A percentile compares a stretch with the other conserved stretches of the same genome.
These are phyloP conservation scores for Saccharomyces pastorianus DNA, from an alignment of 1,139 yeast species.

Conservation along the genomic window DNA sequence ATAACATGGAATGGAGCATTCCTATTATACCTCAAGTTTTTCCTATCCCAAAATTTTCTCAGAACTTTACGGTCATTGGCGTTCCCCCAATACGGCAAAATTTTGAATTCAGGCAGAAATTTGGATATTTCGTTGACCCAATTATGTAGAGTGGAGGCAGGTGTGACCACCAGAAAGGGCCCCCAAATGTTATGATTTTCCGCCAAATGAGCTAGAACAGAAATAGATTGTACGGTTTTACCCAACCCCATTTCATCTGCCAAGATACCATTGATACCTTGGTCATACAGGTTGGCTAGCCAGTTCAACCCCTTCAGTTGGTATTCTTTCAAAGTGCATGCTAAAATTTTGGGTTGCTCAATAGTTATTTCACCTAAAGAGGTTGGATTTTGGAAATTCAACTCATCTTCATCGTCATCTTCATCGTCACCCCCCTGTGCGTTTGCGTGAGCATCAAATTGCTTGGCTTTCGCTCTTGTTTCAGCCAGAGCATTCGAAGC, in stretches of 20 bases:
- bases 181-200: conserved; percentile 98
- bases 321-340: conserved; percentile 89
- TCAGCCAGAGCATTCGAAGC: conserved; percentile 81
- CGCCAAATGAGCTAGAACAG: conserved; percentile 90
- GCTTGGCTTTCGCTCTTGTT: conserved; percentile 71
- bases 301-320: conserved; percentile 94
- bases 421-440: not conserved
- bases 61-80: conserved; percentile 88
- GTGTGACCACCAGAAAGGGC: conserved; percentile 92
- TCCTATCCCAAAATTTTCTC: conserved; percentile 96
- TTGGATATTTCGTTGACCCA: conserved; percentile 97
- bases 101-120: conserved; percentile 92
- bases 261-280: conserved; percentile 94
- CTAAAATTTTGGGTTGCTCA: conserved; percentile 80
- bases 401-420: conserved; percentile 47
- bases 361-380: conserved; percentile 79
- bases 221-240: conserved; percentile 92
- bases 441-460: conserved; percentile 47
- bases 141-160: conserved; percentile 93
- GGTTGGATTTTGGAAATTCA: conserved; percentile 96
- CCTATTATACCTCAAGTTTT: conserved; percentile 74
- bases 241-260: conserved; percentile 99
- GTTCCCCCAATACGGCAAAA: conserved; percentile 96
- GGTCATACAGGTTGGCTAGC: conserved; percentile 93
- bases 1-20: conserved; percentile 95